Percentiles rank a stretch among this genome's conserved stretches.
These are phyloP conservation scores for Pseudonitzschia pungens DNA, from an alignment of 108 stramenopile genomes.

Conservation along the genomic window DNA sequence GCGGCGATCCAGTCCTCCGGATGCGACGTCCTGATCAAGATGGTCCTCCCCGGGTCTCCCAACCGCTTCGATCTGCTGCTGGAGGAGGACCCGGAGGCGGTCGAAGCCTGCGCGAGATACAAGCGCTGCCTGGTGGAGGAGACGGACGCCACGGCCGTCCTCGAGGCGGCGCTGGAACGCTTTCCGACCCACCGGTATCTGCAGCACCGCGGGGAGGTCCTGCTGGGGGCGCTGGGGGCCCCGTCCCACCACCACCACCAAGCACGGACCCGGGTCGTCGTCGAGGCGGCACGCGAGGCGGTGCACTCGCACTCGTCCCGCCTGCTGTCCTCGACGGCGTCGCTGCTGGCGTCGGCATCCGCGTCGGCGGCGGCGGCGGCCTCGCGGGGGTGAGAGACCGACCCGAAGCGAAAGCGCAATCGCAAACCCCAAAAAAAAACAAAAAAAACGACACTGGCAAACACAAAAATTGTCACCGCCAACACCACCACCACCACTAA, in stretches of 20 bases:
- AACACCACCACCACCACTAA: no score
- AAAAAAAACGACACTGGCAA: no score
- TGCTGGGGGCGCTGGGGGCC: not conserved
- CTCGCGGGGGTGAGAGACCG: no score
- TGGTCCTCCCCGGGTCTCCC: not conserved
- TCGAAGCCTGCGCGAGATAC: not conserved
- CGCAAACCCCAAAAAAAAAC: no score
- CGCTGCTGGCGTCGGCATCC: not conserved
- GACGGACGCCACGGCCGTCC: not conserved
- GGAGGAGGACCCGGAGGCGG: not conserved
- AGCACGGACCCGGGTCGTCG: not conserved
- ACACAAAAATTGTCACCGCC: no score
- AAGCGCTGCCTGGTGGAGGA: slow-evolving; percentile 4
- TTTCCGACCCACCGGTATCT: not conserved
- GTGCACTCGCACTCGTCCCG: not conserved
- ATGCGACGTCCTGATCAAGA: slow-evolving; percentile 4
- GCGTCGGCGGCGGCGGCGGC: not conserved
- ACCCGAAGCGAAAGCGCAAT: no score
- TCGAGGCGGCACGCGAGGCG: not conserved
- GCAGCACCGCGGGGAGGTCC: not conserved
- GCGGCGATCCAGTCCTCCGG: not conserved
- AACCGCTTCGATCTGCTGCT: not conserved
- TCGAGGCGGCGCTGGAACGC: not conserved
- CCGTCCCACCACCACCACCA: not conserved
- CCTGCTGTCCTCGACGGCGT: not conserved